phyloP scores from a whole-genome alignment of 805 yeast species.

The Wickerhamiella spandovensis region DNA sequence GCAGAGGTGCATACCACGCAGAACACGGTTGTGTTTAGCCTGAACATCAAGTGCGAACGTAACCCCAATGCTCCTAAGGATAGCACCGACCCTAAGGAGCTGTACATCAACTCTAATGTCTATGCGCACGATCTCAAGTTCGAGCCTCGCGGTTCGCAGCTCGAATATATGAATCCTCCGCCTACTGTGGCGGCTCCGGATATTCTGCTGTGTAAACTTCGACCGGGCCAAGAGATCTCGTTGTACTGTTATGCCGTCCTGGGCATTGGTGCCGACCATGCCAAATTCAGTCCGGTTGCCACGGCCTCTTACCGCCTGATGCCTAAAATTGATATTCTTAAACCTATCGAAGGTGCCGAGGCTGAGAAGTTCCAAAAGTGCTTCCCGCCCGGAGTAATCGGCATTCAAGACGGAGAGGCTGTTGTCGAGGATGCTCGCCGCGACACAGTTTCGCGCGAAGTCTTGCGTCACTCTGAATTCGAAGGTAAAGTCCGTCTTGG shows the following conservation, averaged over 20 bases:
- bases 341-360: slow-evolving; percentile 61
- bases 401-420: slow-evolving; percentile 55
- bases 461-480: slow-evolving; percentile 84
- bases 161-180: slow-evolving; percentile 56
- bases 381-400: slow-evolving; percentile 89
- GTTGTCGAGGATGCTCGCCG: slow-evolving; percentile 77
- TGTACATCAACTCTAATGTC: slow-evolving; percentile 72
- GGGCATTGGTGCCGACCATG: slow-evolving; percentile 91
- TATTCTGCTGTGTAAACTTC: slow-evolving; percentile 75
- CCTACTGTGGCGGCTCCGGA: slow-evolving; percentile 57
- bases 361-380: slow-evolving; percentile 76
- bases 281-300: slow-evolving; percentile 93
- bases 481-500: slow-evolving; percentile 82
- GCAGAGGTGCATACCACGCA: slow-evolving; percentile 51
- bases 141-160: slow-evolving; percentile 84
- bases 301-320: slow-evolving; percentile 91
- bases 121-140: slow-evolving; percentile 83
- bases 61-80: slow-evolving; percentile 72
- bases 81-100: slow-evolving; percentile 66
- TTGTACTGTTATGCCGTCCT: slow-evolving; percentile 80
- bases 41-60: slow-evolving; percentile 72
- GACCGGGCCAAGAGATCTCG: slow-evolving; percentile 95
- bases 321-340: slow-evolving; percentile 52
- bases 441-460: slow-evolving; percentile 96
- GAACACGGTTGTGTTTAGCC: slow-evolving; percentile 73